phyloP scores from a whole-genome alignment of 768 basidiomycete genomes.

The Amanita rubescens region DNA sequence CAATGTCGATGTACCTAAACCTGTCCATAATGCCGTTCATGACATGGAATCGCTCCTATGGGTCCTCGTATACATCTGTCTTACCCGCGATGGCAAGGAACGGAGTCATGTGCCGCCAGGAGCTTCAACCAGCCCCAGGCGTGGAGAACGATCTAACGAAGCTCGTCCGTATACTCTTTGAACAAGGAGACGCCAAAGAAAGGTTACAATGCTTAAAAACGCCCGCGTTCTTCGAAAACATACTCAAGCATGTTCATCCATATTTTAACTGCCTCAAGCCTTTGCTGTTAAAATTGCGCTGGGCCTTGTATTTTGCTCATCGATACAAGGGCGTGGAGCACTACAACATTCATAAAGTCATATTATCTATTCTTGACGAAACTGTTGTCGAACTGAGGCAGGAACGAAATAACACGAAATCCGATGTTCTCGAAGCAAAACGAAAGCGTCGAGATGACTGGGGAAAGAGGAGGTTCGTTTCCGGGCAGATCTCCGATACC shows the following conservation, averaged over 20 bases:
- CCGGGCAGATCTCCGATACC: too few relatives aligned
- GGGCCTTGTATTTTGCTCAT: neutral
- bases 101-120: neutral
- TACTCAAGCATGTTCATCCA: neutral
- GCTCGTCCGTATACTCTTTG: neutral
- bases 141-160: neutral
- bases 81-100: neutral
- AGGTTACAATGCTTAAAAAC: neutral
- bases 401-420: neutral
- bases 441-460: too few relatives aligned
- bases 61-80: slow-evolving; percentile 13
- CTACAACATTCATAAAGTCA: neutral
- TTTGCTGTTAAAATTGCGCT: neutral
- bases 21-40: slow-evolving; percentile 10
- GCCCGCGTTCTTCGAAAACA: neutral
- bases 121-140: neutral
- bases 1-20: neutral
- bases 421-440: too few relatives aligned
- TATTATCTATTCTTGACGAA: neutral
- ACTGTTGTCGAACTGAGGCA: neutral
- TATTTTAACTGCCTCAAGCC: neutral
- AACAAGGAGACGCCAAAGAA: neutral
- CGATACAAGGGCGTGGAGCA: neutral
- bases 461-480: too few relatives aligned
- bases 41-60: slow-evolving; percentile 17